Evolutionary conservation across 2,329 filamentous ascomycete species (phyloP).

Genomic region (Seiridium unicorne): DNA sequence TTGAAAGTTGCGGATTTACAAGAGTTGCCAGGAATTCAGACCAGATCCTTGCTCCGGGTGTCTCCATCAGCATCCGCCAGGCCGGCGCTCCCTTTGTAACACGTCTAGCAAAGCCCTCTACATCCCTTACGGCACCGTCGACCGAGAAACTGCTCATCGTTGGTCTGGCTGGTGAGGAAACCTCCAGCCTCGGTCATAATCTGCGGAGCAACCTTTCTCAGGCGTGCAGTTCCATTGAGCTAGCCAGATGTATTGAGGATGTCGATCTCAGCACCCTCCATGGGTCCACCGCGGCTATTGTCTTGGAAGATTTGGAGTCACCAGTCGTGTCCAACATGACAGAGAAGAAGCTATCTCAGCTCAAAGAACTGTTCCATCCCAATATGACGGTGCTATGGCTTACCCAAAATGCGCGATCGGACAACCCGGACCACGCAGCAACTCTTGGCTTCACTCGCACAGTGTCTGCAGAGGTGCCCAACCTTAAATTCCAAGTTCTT

Average conservation of each 20-base stretch:
- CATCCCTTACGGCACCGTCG: neutral
- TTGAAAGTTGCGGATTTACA: constrained; percentile 32
- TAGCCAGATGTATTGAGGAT: constrained; percentile 23
- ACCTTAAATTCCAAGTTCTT: constrained; percentile 22
- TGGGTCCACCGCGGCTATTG: constrained; percentile 28
- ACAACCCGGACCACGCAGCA: constrained; percentile 24
- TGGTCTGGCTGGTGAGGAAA: neutral
- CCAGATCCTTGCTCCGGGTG: constrained; percentile 30
- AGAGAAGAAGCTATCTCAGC: constrained; percentile 21
- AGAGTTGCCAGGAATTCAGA: constrained; percentile 27
- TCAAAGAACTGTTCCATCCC: constrained; percentile 20
- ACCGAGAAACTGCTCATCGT: neutral
- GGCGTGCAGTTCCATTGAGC: constrained; percentile 9
- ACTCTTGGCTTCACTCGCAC: constrained; percentile 29
- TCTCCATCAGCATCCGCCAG: constrained; percentile 36
- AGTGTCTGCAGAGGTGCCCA: constrained; percentile 25
- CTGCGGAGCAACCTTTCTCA: constrained; percentile 18
- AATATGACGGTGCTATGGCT: constrained; percentile 24
- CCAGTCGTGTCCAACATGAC: constrained; percentile 34
- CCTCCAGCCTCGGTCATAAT: constrained; percentile 28
- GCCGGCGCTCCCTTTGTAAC: constrained; percentile 20
- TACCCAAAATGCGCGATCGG: constrained; percentile 15
- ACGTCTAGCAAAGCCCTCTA: constrained; percentile 7
- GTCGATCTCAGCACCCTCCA: constrained; percentile 17
- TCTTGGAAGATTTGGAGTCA: constrained; percentile 35